These are phyloP conservation scores for Mortierella antarctica DNA, from an alignment of 192 early-diverging fungal genomes.

Conservation along the genomic window DNA sequence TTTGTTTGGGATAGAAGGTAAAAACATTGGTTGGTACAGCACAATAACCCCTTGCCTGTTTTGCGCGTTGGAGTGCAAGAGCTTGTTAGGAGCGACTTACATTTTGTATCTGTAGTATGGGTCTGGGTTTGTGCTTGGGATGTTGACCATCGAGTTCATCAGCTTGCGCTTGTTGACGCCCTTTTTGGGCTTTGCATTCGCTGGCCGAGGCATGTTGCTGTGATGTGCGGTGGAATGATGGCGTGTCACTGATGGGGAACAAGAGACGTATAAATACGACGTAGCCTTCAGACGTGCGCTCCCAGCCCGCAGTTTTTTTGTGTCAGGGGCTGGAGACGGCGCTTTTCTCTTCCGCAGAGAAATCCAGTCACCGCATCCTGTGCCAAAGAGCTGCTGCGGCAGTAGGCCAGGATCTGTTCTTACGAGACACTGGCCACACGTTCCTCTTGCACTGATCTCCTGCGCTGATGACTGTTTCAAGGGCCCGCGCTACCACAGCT, in stretches of 20 bases:
- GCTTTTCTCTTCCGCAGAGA: no score
- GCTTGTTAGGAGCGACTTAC: slow-evolving; percentile 9
- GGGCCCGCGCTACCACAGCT: no score
- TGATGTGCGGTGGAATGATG: neutral
- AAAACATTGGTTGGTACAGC: neutral
- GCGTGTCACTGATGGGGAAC: neutral
- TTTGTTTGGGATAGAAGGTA: neutral
- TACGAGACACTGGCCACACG: no score
- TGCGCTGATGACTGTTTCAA: no score
- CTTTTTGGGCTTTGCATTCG: slow-evolving; percentile 32
- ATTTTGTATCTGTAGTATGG: slow-evolving; percentile 54
- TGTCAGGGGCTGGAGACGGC: no score
- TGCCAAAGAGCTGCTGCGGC: no score
- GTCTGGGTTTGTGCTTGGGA: slow-evolving; percentile 51
- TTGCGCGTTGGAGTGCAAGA: neutral
- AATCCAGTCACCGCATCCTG: no score
- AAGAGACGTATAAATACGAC: neutral
- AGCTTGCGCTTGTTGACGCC: slow-evolving; percentile 50
- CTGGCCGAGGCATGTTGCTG: slow-evolving; percentile 27
- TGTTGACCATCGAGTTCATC: slow-evolving; percentile 57
- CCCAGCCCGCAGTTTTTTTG: no score
- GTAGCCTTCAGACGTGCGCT: neutral
- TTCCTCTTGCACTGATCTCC: no score
- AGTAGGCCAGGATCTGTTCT: no score
- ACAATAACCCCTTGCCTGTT: neutral